Conservation (phyloP, 2,329 filamentous ascomycete genomes). For the Trichoderma sp. region DNA sequence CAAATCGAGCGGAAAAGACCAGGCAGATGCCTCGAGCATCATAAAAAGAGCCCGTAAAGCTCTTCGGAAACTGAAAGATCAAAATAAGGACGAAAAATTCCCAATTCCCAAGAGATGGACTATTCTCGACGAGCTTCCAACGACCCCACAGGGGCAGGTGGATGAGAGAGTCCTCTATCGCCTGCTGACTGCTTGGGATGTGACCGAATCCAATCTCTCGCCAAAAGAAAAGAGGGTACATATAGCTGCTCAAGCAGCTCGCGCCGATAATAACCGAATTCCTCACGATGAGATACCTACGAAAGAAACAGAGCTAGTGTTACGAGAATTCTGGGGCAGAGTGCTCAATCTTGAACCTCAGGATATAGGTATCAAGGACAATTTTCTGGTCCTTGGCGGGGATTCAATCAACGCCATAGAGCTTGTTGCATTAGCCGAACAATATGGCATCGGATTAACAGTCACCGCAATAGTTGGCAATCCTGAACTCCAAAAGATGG, state of each 20-base stretch:
- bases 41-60: conserved; percentile 1
- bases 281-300: background rate
- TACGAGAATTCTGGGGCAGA: conserved; percentile 1
- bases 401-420: conserved; percentile 28
- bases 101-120: background rate
- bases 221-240: background rate
- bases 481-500: conserved; percentile 3
- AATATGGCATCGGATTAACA: background rate
- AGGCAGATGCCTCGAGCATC: background rate
- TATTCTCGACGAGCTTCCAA: background rate
- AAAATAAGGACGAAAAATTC: background rate
- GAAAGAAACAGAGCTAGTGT: background rate
- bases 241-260: background rate
- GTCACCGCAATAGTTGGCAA: background rate
- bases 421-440: conserved; percentile 14
- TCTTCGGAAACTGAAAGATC: background rate
- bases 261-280: background rate
- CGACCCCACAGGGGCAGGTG: background rate
- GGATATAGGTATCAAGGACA: conserved; percentile 10
- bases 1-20: background rate
- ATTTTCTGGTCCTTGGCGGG: conserved; percentile 26
- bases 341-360: background rate
- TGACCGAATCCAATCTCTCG: background rate
- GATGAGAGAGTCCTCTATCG: background rate
- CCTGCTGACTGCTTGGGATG: background rate